phyloP scores from a whole-genome alignment of 2,329 filamentous ascomycete species.

The Aspergillus latus region DNA sequence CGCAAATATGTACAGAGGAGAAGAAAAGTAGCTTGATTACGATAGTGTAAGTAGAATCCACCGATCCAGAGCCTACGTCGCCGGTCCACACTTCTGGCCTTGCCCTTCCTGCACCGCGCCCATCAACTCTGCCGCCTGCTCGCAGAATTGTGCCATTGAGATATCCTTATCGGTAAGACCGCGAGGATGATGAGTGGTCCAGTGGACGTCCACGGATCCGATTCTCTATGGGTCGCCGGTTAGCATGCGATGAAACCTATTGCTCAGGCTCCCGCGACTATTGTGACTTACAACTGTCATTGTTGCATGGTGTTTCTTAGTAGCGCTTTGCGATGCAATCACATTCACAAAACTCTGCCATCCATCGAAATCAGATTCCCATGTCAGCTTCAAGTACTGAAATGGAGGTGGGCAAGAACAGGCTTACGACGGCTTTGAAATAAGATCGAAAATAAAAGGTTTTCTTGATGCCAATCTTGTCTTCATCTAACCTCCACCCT shows the following conservation, averaged over 20 bases:
- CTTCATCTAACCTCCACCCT: constrained; percentile 37
- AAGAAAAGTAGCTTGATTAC: constrained; percentile 1
- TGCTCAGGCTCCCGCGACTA: neutral
- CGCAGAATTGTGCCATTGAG: constrained; percentile 39
- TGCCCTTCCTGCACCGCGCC: constrained; percentile 33
- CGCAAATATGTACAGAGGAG: neutral
- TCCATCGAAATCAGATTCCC: neutral
- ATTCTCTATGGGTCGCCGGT: constrained; percentile 28
- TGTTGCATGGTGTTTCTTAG: constrained; percentile 41
- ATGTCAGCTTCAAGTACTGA: neutral
- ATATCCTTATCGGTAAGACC: constrained; percentile 41
- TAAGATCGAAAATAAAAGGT: constrained; percentile 42
- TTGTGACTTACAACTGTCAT: constrained; percentile 38
- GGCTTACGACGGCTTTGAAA: constrained; percentile 35
- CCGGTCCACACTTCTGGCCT: constrained; percentile 31
- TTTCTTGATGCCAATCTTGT: constrained; percentile 37
- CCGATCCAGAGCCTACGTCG: neutral
- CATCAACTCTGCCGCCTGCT: constrained; percentile 36
- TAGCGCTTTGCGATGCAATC: constrained; percentile 38
- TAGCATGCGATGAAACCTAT: constrained; percentile 3
- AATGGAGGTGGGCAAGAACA: neutral
- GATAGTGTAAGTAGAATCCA: neutral
- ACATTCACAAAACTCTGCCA: constrained; percentile 39
- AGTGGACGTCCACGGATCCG: constrained; percentile 40
- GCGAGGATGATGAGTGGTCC: constrained; percentile 43